Evolutionary conservation across 306 rosid genomes (phyloP).

Genomic region (Lathyrus oleraceus): DNA sequence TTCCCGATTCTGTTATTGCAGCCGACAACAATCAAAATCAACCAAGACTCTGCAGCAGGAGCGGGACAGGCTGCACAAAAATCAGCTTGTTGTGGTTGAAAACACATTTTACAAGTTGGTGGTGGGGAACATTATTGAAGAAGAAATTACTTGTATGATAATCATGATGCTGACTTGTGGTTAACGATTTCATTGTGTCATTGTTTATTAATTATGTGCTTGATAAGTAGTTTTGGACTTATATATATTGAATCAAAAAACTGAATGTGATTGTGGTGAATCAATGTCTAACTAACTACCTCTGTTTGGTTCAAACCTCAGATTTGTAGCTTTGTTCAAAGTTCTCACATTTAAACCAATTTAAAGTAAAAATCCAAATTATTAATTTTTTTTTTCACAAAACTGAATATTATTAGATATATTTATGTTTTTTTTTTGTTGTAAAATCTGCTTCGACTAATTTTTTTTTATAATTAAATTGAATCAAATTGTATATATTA

Average conservation of each 20-base stretch:
- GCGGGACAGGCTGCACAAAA: slow-evolving; percentile 66
- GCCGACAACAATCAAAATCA: slow-evolving; percentile 81
- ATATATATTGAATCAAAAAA: slow-evolving; percentile 31
- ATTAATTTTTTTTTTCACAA: too few species aligned
- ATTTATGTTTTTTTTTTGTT: too few species aligned
- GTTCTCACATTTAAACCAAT: too few species aligned
- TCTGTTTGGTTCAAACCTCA: background rate
- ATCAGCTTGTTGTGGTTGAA: slow-evolving; percentile 81
- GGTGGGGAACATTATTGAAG: slow-evolving; percentile 26
- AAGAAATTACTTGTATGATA: slow-evolving; percentile 53
- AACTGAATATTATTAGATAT: too few species aligned
- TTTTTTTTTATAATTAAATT: too few species aligned
- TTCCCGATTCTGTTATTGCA: slow-evolving; percentile 37
- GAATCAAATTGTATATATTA: too few species aligned
- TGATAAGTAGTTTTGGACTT: slow-evolving; percentile 51
- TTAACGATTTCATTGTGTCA: slow-evolving; percentile 48
- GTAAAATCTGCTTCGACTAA: too few species aligned
- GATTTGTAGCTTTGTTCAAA: too few species aligned
- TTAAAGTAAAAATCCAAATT: too few species aligned
- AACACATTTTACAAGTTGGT: slow-evolving; percentile 31
- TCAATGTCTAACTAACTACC: slow-evolving; percentile 31
- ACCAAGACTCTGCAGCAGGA: slow-evolving; percentile 63
- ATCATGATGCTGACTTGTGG: slow-evolving; percentile 48
- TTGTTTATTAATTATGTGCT: slow-evolving; percentile 59
- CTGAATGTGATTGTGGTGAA: slow-evolving; percentile 42